Percentiles rank a stretch among this genome's conserved stretches.
Conservation (phyloP, 1,139 yeast genomes). For the Pichia inconspicua region DNA sequence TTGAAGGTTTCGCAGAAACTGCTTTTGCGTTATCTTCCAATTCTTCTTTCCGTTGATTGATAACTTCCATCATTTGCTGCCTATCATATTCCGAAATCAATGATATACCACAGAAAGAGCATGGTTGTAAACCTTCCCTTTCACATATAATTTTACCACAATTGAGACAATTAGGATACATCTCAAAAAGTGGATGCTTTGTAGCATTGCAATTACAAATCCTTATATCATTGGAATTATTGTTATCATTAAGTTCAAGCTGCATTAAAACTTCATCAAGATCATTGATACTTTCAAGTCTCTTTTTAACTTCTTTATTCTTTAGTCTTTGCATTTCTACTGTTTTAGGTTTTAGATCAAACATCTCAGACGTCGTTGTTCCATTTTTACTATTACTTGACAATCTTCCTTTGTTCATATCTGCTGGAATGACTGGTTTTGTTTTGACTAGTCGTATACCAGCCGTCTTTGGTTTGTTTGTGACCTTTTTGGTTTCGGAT, state of each 20-base stretch:
- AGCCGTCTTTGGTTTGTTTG: not conserved
- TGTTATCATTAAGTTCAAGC: constrained; percentile 27
- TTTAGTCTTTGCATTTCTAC: constrained; percentile 12
- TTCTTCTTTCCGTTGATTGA: constrained; percentile 42
- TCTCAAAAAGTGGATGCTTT: constrained; percentile 78
- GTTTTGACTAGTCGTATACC: constrained; percentile 9
- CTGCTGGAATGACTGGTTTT: not conserved
- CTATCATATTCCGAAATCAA: constrained; percentile 56
- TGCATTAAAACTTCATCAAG: constrained; percentile 44
- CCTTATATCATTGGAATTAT: constrained; percentile 10
- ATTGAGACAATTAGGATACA: constrained; percentile 86
- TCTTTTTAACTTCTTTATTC: constrained; percentile 17
- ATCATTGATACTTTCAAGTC: constrained; percentile 45
- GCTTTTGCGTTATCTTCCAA: constrained; percentile 24
- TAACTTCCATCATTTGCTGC: constrained; percentile 44
- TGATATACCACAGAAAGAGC: constrained; percentile 72
- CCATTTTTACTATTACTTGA: constrained; percentile 12
- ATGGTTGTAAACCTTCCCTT: constrained; percentile 82
- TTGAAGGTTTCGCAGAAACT: constrained; percentile 8
- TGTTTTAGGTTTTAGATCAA: constrained; percentile 21
- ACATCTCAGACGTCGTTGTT: constrained; percentile 23
- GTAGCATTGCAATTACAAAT: constrained; percentile 78
- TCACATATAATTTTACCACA: constrained; percentile 93
- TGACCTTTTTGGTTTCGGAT: not conserved
- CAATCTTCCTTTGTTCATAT: constrained; percentile 6